Conservation (phyloP, 768 basidiomycete genomes). For the Leccinellum rugosiceps region DNA sequence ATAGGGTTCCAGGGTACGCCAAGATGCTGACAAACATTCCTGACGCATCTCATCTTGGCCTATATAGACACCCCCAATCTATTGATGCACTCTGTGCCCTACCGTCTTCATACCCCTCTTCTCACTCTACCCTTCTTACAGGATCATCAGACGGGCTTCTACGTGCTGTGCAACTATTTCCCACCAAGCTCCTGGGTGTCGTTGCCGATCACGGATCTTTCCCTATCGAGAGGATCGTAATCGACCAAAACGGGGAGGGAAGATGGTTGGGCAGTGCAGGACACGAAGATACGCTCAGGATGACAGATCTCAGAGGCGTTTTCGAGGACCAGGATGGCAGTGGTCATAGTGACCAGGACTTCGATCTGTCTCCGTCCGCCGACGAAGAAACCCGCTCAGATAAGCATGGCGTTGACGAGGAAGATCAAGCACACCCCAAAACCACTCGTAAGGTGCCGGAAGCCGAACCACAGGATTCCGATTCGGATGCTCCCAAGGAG, state of each 20-base stretch:
- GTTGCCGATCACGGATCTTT: slow-evolving; percentile 91
- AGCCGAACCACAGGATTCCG: slow-evolving; percentile 19
- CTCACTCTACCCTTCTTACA: slow-evolving; percentile 73
- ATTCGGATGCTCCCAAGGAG: slow-evolving; percentile 32
- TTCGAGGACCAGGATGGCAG: slow-evolving; percentile 44
- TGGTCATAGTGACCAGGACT: slow-evolving; percentile 21
- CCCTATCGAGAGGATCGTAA: slow-evolving; percentile 82
- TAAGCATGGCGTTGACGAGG: slow-evolving; percentile 7
- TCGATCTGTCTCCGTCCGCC: slow-evolving; percentile 19
- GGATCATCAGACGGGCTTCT: slow-evolving; percentile 92
- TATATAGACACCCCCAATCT: slow-evolving; percentile 81
- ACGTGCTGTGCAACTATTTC: slow-evolving; percentile 82
- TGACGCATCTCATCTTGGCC: slow-evolving; percentile 10
- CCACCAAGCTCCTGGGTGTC: slow-evolving; percentile 86
- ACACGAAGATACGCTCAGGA: slow-evolving; percentile 80
- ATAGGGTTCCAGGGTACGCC: slow-evolving; percentile 79
- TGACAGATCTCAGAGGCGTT: slow-evolving; percentile 81
- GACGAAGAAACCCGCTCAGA: slow-evolving; percentile 23
- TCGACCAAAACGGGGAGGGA: slow-evolving; percentile 53
- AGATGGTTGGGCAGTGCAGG: slow-evolving; percentile 94
- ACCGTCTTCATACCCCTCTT: slow-evolving; percentile 56
- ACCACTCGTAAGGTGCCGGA: background rate
- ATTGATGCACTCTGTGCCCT: slow-evolving; percentile 82
- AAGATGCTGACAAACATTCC: background rate
- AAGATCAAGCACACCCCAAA: slow-evolving; percentile 11